Evolutionary conservation across 1,139 yeast genomes (phyloP).

Genomic region (Hansenula lynferdii): DNA sequence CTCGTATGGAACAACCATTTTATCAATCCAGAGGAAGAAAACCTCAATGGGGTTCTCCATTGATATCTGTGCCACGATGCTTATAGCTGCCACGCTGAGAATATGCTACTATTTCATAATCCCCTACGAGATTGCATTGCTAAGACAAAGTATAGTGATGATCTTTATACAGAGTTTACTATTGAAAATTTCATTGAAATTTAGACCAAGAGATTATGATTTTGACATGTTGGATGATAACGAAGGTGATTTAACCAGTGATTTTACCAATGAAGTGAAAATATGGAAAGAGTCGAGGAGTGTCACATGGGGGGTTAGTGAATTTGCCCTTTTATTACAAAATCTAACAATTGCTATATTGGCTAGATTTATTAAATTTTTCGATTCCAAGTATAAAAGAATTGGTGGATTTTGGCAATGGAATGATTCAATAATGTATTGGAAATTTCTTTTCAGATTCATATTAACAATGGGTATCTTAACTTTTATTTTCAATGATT

Average conservation of each 20-base stretch:
- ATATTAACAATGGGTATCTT: constrained; percentile 33
- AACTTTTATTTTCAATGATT: constrained; percentile 41
- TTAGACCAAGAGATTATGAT: constrained; percentile 39
- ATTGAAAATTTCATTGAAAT: constrained; percentile 56
- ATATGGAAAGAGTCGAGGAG: constrained; percentile 4
- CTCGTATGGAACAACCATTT: constrained; percentile 81
- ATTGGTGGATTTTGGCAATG: constrained; percentile 84
- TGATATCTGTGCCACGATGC: constrained; percentile 89
- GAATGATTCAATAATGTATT: constrained; percentile 55
- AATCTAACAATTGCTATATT: constrained; percentile 16
- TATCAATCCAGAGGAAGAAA: constrained; percentile 56
- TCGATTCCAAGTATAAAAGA: constrained; percentile 65
- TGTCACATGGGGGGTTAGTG: too few relatives aligned
- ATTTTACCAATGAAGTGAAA: too few relatives aligned
- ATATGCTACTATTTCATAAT: constrained; percentile 72
- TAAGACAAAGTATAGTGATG: constrained; percentile 78
- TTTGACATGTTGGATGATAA: constrained; percentile 25
- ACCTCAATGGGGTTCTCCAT: constrained; percentile 78
- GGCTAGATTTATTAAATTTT: constrained; percentile 42
- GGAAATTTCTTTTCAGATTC: constrained; percentile 61
- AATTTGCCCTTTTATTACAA: constrained; percentile 6
- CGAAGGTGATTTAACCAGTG: background rate
- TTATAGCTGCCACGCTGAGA: constrained; percentile 69
- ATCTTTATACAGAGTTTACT: constrained; percentile 64
- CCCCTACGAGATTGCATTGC: constrained; percentile 72